These are phyloP conservation scores for Fusarium sp. DNA, from an alignment of 2,329 filamentous ascomycete species.

Conservation along the genomic window DNA sequence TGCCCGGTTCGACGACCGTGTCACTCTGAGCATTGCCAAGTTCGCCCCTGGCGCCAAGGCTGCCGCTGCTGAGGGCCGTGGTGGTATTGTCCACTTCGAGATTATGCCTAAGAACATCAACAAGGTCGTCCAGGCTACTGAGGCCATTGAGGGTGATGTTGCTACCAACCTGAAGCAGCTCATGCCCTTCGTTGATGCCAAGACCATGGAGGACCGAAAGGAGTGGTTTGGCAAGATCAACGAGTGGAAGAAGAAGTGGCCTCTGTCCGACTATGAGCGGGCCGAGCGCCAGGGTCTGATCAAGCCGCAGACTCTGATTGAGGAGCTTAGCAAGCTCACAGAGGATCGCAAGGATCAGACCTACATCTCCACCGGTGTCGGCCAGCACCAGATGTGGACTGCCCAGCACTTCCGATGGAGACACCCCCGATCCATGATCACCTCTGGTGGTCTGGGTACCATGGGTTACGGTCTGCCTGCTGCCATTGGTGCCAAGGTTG, in stretches of 20 bases:
- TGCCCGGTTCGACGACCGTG: constrained; percentile 95
- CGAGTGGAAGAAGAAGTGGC: constrained; percentile 92
- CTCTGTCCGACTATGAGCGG: constrained; percentile 82
- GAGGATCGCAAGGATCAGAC: constrained; percentile 83
- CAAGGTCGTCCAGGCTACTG: constrained; percentile 97
- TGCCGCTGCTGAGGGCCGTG: constrained; percentile 84
- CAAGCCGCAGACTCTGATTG: constrained; percentile 94
- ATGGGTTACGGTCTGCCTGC: constrained; percentile 97
- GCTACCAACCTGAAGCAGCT: constrained; percentile 80
- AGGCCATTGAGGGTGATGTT: constrained; percentile 95
- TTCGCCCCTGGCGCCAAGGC: constrained; percentile 90
- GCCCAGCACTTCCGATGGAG: constrained; percentile 98
- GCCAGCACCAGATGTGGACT: constrained; percentile 99
- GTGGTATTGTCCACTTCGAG: constrained; percentile 97
- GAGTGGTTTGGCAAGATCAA: constrained; percentile 93
- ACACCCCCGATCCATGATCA: constrained; percentile 92
- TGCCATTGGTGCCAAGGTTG: constrained; percentile 94
- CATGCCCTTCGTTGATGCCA: constrained; percentile 75
- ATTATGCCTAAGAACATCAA: constrained; percentile 99
- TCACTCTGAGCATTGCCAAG: constrained; percentile 82
- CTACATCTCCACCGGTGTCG: constrained; percentile 92
- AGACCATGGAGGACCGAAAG: constrained; percentile 72
- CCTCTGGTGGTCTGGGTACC: constrained; percentile 85
- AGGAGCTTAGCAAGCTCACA: constrained; percentile 88
- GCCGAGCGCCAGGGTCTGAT: constrained; percentile 81